Conservation (phyloP, 192 early-diverging fungal species). For the Haplosporangium gracile region DNA sequence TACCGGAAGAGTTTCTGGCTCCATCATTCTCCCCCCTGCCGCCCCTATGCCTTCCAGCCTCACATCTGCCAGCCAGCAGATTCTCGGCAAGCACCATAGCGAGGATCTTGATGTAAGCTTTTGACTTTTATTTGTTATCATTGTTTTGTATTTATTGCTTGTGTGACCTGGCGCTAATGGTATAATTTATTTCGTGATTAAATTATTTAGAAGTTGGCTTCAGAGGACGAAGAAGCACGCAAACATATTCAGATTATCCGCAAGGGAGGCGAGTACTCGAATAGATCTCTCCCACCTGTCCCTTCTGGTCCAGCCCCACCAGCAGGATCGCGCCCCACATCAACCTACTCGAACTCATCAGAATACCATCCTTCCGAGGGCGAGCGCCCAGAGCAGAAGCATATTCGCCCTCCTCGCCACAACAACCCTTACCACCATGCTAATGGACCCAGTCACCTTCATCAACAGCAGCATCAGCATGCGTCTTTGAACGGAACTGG, state of each 20-base stretch:
- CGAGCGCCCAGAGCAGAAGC: slow-evolving; percentile 14
- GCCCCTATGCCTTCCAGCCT: slow-evolving; percentile 21
- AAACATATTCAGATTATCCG: slow-evolving; percentile 49
- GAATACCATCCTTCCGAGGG: slow-evolving; percentile 29
- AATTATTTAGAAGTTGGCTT: slow-evolving; percentile 24
- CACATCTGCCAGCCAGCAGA: slow-evolving; percentile 27
- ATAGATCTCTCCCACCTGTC: slow-evolving; percentile 40
- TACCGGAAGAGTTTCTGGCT: slow-evolving; percentile 26
- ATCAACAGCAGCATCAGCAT: background rate
- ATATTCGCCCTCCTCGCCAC: slow-evolving; percentile 6
- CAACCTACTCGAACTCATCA: slow-evolving; percentile 48
- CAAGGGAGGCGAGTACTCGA: slow-evolving; percentile 45
- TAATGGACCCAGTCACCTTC: background rate
- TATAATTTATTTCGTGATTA: background rate
- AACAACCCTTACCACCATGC: background rate
- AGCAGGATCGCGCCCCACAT: slow-evolving; percentile 28
- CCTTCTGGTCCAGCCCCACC: background rate
- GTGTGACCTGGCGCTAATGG: background rate
- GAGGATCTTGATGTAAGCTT: slow-evolving; percentile 44
- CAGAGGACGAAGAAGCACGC: slow-evolving; percentile 43
- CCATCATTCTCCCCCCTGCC: slow-evolving; percentile 41
- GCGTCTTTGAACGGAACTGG: background rate
- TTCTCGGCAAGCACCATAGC: slow-evolving; percentile 36
- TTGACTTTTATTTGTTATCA: background rate
- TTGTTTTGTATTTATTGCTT: background rate